Evolutionary conservation across 345 rosid species (phyloP).

Genomic region (Brassica incana): DNA sequence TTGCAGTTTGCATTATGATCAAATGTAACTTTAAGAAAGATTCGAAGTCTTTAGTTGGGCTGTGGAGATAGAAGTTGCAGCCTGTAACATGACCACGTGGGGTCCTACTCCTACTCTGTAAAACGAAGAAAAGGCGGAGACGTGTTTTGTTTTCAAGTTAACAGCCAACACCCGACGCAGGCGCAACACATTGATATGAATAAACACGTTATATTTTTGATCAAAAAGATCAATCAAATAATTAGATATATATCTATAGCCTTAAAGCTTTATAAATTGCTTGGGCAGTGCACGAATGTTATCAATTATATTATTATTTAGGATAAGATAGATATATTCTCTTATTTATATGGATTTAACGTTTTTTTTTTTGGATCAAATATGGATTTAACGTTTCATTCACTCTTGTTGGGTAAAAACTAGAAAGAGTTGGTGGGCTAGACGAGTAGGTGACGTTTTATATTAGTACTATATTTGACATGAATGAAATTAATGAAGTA

Average conservation of each 20-base stretch:
- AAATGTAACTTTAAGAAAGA: constrained; percentile 31
- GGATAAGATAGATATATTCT: not conserved
- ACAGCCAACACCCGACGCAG: constrained; percentile 29
- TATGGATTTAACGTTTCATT: not conserved
- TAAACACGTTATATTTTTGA: not conserved
- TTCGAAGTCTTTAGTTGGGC: constrained; percentile 25
- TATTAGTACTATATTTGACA: not conserved
- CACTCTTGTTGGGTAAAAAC: not conserved
- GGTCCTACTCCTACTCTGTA: constrained; percentile 22
- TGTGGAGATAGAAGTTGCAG: constrained; percentile 31
- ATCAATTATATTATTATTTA: not conserved
- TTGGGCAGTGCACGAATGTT: not conserved
- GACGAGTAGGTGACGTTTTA: not conserved
- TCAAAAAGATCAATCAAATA: not conserved
- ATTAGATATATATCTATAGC: not conserved
- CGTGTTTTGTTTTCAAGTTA: constrained; percentile 35
- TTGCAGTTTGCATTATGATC: constrained; percentile 35
- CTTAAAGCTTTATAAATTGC: not conserved
- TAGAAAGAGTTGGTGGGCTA: not conserved
- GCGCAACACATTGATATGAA: constrained; percentile 12
- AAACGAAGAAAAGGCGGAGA: constrained; percentile 24
- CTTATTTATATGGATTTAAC: not conserved
- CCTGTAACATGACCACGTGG: constrained; percentile 23
- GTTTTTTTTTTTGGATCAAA: not conserved
- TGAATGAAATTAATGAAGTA: not conserved